Conservation (phyloP, 1,139 yeast species). For the Komagataea norvegica region DNA sequence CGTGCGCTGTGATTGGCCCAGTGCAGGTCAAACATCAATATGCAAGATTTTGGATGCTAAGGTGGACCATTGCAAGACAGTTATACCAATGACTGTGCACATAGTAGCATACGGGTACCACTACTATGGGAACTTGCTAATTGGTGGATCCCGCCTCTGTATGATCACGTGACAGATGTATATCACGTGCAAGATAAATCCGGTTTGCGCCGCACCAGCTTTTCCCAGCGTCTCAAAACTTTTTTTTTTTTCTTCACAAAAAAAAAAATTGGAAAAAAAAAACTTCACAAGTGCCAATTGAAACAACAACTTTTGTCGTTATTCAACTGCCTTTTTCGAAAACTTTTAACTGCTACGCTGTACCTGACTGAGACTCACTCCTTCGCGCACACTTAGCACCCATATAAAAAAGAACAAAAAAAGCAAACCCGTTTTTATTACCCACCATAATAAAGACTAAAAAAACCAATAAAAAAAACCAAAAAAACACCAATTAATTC, state of each 20-base stretch:
- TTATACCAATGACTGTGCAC: too few relatives aligned
- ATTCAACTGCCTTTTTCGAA: conserved; percentile 8
- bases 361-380: conserved; percentile 3
- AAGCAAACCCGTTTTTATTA: conserved; percentile 3
- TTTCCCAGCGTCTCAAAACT: conserved; percentile 4
- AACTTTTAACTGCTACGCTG: conserved; percentile 4
- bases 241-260: background rate
- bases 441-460: conserved; percentile 5
- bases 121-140: too few relatives aligned
- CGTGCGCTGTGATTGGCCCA: conserved; percentile 14
- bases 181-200: background rate
- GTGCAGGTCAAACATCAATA: too few relatives aligned
- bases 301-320: conserved; percentile 8
- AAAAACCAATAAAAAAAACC: conserved; percentile 7
- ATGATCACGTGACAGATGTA: background rate
- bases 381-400: background rate
- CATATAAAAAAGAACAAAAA: conserved; percentile 5
- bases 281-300: background rate
- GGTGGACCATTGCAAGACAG: too few relatives aligned
- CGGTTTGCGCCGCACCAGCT: conserved; percentile 1
- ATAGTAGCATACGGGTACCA: too few relatives aligned
- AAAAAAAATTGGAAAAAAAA: conserved; percentile 1
- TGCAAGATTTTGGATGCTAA: too few relatives aligned
- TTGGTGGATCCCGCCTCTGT: too few relatives aligned
- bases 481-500: too few relatives aligned